Evolutionary conservation across 305 asterid genomes (phyloP).

Genomic region (Petunia hybrid): DNA sequence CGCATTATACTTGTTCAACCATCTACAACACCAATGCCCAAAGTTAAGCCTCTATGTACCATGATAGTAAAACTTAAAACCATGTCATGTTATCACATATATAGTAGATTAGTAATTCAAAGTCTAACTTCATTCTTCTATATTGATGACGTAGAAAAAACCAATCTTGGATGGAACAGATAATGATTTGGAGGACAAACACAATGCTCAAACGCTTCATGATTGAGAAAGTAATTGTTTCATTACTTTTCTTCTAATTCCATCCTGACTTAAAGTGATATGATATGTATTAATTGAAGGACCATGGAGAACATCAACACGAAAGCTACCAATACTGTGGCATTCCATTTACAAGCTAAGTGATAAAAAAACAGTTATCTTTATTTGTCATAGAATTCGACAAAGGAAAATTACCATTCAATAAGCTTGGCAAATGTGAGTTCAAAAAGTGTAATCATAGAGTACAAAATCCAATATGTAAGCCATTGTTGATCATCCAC

Average conservation of each 20-base stretch:
- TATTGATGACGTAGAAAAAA: background rate
- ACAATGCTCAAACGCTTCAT: background rate
- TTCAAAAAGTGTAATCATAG: slow-evolving; percentile 95
- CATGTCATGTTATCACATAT: background rate
- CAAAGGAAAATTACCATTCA: slow-evolving; percentile 67
- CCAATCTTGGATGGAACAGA: background rate
- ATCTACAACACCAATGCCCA: background rate
- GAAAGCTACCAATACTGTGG: background rate
- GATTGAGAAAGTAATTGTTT: background rate
- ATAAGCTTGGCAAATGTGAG: slow-evolving; percentile 86
- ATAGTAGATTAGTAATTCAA: background rate
- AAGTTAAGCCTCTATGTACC: background rate
- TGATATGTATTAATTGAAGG: background rate
- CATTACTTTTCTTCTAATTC: background rate
- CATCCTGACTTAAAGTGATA: background rate
- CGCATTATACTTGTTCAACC: background rate
- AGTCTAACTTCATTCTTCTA: background rate
- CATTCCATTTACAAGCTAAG: slow-evolving; percentile 4
- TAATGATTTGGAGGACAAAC: background rate
- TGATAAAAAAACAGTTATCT: background rate
- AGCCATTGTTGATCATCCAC: slow-evolving; percentile 98
- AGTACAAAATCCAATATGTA: slow-evolving; percentile 95
- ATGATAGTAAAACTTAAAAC: background rate
- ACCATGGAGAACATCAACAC: background rate
- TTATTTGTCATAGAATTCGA: background rate